Evolutionary conservation across 116 monocot species (phyloP).

Genomic region (Cymodocea nodosa): DNA sequence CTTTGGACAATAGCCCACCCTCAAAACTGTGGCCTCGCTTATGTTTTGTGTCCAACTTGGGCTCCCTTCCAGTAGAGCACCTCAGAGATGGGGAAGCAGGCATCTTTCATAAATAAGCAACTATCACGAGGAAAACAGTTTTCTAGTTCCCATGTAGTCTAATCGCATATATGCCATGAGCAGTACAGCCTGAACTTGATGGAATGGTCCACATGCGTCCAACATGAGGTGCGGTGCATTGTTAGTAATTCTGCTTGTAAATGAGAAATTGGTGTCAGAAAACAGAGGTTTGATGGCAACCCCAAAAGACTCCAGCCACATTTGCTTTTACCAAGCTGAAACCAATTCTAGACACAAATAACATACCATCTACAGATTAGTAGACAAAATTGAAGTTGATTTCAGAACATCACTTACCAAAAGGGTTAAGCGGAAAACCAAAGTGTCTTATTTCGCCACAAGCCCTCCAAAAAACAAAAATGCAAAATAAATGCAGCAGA

Average conservation of each 20-base stretch:
- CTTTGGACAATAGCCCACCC: constrained; percentile 18
- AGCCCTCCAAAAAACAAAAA: no score
- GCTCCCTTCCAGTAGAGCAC: constrained; percentile 48
- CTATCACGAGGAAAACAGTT: background rate
- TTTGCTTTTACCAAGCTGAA: background rate
- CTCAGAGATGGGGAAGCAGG: constrained; percentile 60
- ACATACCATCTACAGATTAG: background rate
- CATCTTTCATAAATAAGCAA: constrained; percentile 36
- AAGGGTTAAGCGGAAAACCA: background rate
- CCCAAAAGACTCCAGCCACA: background rate
- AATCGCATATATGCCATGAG: background rate
- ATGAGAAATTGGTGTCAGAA: background rate
- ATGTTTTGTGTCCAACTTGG: constrained; percentile 29
- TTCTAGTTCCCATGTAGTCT: background rate
- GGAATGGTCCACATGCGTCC: background rate
- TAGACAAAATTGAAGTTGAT: background rate
- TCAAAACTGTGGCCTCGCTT: constrained; percentile 40
- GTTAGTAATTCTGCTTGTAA: background rate
- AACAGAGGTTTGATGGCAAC: background rate
- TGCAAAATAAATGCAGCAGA: no score
- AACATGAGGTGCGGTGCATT: background rate
- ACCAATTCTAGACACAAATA: background rate
- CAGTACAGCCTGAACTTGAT: background rate
- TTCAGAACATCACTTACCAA: background rate
- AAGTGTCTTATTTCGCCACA: background rate